These are phyloP conservation scores for Arachnomyces sp. DNA, from an alignment of 2,329 filamentous ascomycete species.

Conservation along the genomic window DNA sequence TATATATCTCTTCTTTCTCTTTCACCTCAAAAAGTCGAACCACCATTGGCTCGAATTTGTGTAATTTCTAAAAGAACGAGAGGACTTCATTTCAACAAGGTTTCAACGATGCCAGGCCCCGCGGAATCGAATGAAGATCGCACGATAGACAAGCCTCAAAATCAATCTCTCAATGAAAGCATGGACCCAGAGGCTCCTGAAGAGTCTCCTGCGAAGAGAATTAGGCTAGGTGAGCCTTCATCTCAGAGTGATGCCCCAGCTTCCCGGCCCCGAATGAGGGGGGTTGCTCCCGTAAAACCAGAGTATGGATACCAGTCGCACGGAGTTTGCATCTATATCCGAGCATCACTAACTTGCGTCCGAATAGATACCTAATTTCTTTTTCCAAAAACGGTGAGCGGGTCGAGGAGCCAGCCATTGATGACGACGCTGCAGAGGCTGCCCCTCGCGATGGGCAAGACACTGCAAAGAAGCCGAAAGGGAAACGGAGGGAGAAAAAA, in stretches of 20 bases:
- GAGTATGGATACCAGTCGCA: slow-evolving; percentile 47
- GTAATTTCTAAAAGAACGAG: too few species aligned
- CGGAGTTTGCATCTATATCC: neutral
- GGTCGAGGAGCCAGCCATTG: slow-evolving; percentile 27
- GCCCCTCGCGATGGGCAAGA: neutral
- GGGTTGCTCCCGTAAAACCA: slow-evolving; percentile 63
- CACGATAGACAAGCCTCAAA: too few species aligned
- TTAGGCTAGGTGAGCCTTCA: slow-evolving; percentile 44
- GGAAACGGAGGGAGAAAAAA: slow-evolving; percentile 54
- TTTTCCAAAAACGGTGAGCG: slow-evolving; percentile 13
- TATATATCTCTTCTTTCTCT: too few species aligned
- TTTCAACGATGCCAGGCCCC: too few species aligned
- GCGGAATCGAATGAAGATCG: too few species aligned
- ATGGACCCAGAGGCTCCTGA: slow-evolving; percentile 22
- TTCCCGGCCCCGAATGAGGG: slow-evolving; percentile 39
- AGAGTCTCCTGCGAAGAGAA: slow-evolving; percentile 51
- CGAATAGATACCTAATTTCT: slow-evolving; percentile 26
- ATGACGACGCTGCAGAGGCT: slow-evolving; percentile 44
- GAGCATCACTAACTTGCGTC: slow-evolving; percentile 4
- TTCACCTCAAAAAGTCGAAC: too few species aligned
- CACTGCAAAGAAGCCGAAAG: slow-evolving; percentile 32
- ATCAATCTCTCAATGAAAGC: slow-evolving; percentile 18
- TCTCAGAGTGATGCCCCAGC: slow-evolving; percentile 16
- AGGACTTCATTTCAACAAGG: too few species aligned
- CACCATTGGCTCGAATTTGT: too few species aligned